phyloP scores from a whole-genome alignment of 2,329 filamentous ascomycete species.

The Cladophialophora bantiana region DNA sequence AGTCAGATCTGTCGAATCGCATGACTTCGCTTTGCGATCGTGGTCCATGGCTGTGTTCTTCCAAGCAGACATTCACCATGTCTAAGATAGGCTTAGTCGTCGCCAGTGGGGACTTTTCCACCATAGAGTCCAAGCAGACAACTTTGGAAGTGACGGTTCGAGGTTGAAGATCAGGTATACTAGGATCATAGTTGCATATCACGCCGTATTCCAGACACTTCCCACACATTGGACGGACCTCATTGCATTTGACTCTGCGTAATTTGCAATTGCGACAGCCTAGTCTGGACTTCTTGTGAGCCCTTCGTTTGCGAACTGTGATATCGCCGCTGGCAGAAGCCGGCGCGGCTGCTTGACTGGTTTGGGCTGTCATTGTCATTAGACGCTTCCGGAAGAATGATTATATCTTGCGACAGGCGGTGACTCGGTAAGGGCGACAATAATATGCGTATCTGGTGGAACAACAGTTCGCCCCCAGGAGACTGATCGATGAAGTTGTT shows the following conservation, averaged over 20 bases:
- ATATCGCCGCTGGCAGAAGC: not conserved
- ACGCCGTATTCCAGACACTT: constrained; percentile 55
- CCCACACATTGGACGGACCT: constrained; percentile 54
- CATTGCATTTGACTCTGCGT: constrained; percentile 61
- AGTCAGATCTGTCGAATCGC: constrained; percentile 25
- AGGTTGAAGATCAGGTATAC: constrained; percentile 43
- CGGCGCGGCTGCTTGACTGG: not conserved
- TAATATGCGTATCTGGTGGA: not conserved
- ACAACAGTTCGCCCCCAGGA: not conserved
- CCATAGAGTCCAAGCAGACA: not conserved
- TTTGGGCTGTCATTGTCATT: constrained; percentile 9
- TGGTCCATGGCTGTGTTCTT: not conserved
- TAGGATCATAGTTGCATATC: constrained; percentile 53
- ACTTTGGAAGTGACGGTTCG: constrained; percentile 38
- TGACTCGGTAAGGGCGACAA: not conserved
- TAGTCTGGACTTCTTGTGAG: constrained; percentile 51
- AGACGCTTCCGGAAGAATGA: not conserved
- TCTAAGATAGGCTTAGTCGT: constrained; percentile 17
- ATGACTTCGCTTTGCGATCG: not conserved
- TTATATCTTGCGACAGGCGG: not conserved
- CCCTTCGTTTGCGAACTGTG: constrained; percentile 23
- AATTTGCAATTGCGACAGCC: constrained; percentile 62
- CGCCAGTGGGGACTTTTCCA: constrained; percentile 16
- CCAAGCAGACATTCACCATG: constrained; percentile 15
- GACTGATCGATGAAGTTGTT: constrained; percentile 6